phyloP scores from a whole-genome alignment of 2,329 filamentous ascomycete species.

The Alternaria consortialis region DNA sequence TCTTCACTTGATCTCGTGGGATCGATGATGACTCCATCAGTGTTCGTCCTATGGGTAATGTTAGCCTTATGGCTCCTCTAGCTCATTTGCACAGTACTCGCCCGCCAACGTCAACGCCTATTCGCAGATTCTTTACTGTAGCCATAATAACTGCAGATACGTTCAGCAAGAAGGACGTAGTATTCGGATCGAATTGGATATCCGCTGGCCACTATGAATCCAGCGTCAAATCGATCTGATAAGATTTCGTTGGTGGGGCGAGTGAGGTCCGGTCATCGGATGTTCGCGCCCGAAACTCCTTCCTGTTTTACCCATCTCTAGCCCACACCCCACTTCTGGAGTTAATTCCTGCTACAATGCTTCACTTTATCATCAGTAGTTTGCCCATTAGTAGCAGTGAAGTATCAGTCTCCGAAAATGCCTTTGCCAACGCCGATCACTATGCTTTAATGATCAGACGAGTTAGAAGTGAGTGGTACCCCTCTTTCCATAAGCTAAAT shows the following conservation, averaged over 20 bases:
- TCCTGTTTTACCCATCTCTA: not conserved
- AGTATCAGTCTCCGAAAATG: not conserved
- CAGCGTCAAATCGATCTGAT: constrained; percentile 16
- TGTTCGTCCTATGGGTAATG: constrained; percentile 41
- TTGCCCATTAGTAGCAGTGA: not conserved
- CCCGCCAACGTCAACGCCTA: constrained; percentile 58
- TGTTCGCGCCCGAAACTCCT: constrained; percentile 1
- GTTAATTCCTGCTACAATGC: not conserved
- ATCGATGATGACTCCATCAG: constrained; percentile 50
- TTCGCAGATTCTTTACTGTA: constrained; percentile 42
- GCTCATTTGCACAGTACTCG: constrained; percentile 20
- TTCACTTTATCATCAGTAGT: not conserved
- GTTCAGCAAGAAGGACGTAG: not conserved
- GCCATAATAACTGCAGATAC: constrained; percentile 13
- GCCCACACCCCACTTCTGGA: not conserved
- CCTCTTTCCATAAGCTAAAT: constrained; percentile 8
- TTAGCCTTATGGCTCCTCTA: constrained; percentile 5
- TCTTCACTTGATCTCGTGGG: constrained; percentile 37
- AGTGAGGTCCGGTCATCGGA: constrained; percentile 6
- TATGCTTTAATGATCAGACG: constrained; percentile 11
- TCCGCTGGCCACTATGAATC: not conserved
- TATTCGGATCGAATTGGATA: not conserved
- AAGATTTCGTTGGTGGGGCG: constrained; percentile 25
- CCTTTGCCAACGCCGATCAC: not conserved
- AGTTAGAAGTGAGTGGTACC: constrained; percentile 6